Base-by-base conservation (phyloP, 208 protist species). In the Acanthamoeba sp. region DNA sequence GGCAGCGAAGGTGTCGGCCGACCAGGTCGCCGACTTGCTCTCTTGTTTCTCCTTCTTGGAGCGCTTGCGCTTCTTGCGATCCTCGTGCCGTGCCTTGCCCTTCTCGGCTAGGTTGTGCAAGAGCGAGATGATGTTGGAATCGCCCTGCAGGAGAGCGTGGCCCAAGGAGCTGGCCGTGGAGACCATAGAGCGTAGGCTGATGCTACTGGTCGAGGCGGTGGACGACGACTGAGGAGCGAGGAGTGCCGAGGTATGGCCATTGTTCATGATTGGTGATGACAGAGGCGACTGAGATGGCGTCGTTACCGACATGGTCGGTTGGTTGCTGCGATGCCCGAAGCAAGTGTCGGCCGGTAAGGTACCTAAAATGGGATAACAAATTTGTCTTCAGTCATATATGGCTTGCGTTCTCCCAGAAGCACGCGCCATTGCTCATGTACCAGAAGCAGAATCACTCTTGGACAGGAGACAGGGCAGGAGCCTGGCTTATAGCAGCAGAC, bases 41-140 rank as follows among this genome's bases (percentile, higher is more conserved):
- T 87, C 78, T 45, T 87, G n/a, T 45, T 87, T 87, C 45, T 87
- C 78, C 78, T 87, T 87, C 45, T 87, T 87, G 45, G 45, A 20
- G 18, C 78, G 78, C 45, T 87, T 87, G 42, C 78, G 38, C 78
- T 87, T 87, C 78, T 87, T 87, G 18, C 78, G 78, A 1, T 87
- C 78, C 10, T 87, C 78, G 16, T 87, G 78, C 14, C 78, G 78
- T 1, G 78, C 27, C 45, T 87, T 87, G 38, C 78, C 78, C 27
- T 38, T 50, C 34, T 87, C 78, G 42, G 78, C 78, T n/a, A 87
- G 78, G n/a, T 20, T 42, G 16, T 87, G 78, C 45, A 87, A 45
- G 42, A 87, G 48, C 2, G 42, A 59, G 48, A 48, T 22, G 27
- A 87, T 87, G 78, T 59, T 59, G 42, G 78, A 62, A 45, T 87